A percentile compares a stretch with the other conserved stretches of the same genome.
Conservation (phyloP, 2,329 filamentous ascomycete species). For the Ceratocystis ficicola region DNA sequence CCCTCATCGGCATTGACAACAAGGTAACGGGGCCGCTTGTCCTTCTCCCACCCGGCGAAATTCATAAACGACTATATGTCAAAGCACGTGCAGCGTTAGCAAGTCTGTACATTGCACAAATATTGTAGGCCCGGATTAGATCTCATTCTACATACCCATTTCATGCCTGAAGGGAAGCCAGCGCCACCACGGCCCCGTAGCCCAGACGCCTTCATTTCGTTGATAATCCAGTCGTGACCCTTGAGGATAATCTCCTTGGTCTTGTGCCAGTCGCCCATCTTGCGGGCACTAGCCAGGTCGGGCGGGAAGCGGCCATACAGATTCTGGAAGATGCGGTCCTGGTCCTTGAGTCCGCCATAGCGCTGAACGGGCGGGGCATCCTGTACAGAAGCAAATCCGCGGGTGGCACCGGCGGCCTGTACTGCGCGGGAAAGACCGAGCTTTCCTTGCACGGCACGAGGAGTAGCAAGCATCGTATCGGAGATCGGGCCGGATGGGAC, state of each 20-base stretch:
- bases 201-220: constrained; percentile 92
- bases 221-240: constrained; percentile 97
- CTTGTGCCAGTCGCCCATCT: constrained; percentile 98
- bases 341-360: constrained; percentile 82
- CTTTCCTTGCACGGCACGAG: constrained; percentile 32
- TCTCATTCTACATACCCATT: constrained; percentile 63
- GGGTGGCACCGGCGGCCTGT: constrained; percentile 35
- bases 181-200: constrained; percentile 92
- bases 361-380: constrained; percentile 51
- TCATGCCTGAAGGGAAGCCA: constrained; percentile 94
- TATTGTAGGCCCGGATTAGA: background rate
- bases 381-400: constrained; percentile 71
- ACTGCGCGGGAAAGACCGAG: constrained; percentile 28
- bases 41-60: constrained; percentile 98
- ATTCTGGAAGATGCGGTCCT: constrained; percentile 99
- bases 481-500: constrained; percentile 27
- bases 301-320: constrained; percentile 86
- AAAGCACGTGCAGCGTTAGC: background rate
- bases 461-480: constrained; percentile 34
- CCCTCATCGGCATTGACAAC: constrained; percentile 98
- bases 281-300: constrained; percentile 87
- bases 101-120: background rate
- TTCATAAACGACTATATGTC: constrained; percentile 87
- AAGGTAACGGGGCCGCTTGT: constrained; percentile 85
- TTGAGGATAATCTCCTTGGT: constrained; percentile 95